Conservation (phyloP, 768 basidiomycete genomes). For the Saitozyma podzolica region DNA sequence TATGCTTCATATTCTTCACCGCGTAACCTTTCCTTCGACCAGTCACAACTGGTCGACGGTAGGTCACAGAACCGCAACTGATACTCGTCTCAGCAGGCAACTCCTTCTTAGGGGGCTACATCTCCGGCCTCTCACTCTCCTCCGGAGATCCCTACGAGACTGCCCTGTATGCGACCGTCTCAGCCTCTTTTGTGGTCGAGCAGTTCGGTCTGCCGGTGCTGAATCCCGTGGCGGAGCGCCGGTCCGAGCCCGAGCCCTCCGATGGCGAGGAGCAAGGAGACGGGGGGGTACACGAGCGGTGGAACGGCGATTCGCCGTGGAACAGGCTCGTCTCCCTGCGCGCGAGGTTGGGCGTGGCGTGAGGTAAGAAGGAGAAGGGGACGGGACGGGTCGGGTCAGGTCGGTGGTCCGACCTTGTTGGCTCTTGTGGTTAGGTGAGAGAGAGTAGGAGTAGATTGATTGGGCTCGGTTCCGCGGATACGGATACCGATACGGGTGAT, state of each 20-base stretch:
- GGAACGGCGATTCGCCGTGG: constrained; percentile 34
- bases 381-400: no score
- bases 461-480: no score
- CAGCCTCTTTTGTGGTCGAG: constrained; percentile 42
- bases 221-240: no score
- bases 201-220: constrained; percentile 39
- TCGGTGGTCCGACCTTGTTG: no score
- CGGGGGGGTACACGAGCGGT: no score
- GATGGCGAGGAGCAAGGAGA: no score
- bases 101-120: constrained; percentile 41
- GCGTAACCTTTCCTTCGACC: constrained; percentile 26
- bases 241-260: not conserved
- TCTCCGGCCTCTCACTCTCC: constrained; percentile 28
- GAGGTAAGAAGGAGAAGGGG: no score
- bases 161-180: constrained; percentile 37
- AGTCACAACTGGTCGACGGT: constrained; percentile 27
- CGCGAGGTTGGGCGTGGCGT: constrained; percentile 1
- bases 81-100: constrained; percentile 33
- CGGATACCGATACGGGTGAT: no score
- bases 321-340: constrained; percentile 20
- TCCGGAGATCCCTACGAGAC: constrained; percentile 33
- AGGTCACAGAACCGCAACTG: not conserved
- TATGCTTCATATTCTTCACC: constrained; percentile 13
- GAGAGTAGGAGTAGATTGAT: no score
- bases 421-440: no score